Evolutionary conservation across 345 rosid species (phyloP).

Genomic region (Eucalyptus regnans): DNA sequence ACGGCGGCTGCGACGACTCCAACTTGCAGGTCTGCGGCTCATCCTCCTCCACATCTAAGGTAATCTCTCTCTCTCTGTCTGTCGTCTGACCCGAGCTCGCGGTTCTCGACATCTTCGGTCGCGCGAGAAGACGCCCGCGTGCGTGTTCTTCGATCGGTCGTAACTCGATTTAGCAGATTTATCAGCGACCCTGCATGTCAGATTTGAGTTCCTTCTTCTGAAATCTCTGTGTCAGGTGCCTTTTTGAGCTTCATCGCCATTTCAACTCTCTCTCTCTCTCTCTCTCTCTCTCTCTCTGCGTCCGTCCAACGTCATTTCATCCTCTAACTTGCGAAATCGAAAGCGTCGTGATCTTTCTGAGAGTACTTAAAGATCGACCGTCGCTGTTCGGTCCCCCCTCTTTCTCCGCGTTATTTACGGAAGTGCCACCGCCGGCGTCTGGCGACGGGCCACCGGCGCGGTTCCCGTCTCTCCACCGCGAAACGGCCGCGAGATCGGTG

Average conservation of each 20-base stretch:
- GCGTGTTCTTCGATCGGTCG: neutral
- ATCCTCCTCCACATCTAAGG: constrained; percentile 67
- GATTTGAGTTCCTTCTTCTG: neutral
- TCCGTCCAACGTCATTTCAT: neutral
- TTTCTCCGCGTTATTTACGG: neutral
- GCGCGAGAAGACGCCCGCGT: constrained; percentile 1
- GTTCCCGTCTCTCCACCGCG: neutral
- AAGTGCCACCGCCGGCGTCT: neutral
- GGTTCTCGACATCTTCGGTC: neutral
- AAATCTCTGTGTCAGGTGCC: neutral
- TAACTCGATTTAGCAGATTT: neutral
- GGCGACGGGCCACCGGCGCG: neutral
- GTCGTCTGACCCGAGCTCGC: neutral
- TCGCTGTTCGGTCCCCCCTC: neutral
- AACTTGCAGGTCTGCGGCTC: constrained; percentile 28
- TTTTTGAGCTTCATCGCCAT: neutral
- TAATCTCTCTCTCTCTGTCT: neutral
- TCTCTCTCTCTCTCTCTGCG: neutral
- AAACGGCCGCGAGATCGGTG: neutral
- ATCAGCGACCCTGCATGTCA: neutral
- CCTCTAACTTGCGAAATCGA: neutral
- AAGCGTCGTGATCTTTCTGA: neutral
- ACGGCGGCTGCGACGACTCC: constrained; percentile 42
- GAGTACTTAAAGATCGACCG: neutral
- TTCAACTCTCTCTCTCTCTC: neutral